Evolutionary conservation across 2,329 filamentous ascomycete species (phyloP).

Genomic region (Emericellopsis atlantica): DNA sequence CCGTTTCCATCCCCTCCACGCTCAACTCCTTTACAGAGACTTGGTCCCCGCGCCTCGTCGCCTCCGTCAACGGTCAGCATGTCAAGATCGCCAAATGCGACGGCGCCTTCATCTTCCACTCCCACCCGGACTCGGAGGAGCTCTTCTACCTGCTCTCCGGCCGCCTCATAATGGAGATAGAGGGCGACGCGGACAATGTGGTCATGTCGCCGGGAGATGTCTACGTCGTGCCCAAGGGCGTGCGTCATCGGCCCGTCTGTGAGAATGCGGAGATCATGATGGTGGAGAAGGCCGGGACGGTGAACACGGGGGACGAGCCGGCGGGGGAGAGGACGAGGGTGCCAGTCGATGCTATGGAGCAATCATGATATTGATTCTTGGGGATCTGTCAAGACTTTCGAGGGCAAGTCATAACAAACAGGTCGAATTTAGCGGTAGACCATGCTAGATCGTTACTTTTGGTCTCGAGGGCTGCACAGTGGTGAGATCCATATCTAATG

Average conservation of each 20-base stretch:
- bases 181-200: slow-evolving; percentile 11
- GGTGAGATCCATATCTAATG: too few relatives aligned
- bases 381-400: too few relatives aligned
- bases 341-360: too few relatives aligned
- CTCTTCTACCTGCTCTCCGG: slow-evolving; percentile 24
- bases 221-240: slow-evolving; percentile 20
- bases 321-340: too few relatives aligned
- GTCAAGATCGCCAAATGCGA: slow-evolving; percentile 26
- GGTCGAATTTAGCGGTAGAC: too few relatives aligned
- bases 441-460: too few relatives aligned
- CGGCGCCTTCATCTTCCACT: slow-evolving; percentile 25
- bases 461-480: too few relatives aligned
- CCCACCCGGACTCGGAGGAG: slow-evolving; percentile 25
- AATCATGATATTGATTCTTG: too few relatives aligned
- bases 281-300: slow-evolving; percentile 19
- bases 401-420: too few relatives aligned
- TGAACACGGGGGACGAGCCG: slow-evolving; percentile 13
- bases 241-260: slow-evolving; percentile 20
- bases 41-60: slow-evolving; percentile 18
- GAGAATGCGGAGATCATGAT: slow-evolving; percentile 16
- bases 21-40: not conserved
- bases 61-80: slow-evolving; percentile 21
- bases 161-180: slow-evolving; percentile 18
- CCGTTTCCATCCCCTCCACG: not conserved
- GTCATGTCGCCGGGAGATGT: slow-evolving; percentile 17